Base-by-base conservation (phyloP, 257 asterid species). In the Petunia axillaris region DNA sequence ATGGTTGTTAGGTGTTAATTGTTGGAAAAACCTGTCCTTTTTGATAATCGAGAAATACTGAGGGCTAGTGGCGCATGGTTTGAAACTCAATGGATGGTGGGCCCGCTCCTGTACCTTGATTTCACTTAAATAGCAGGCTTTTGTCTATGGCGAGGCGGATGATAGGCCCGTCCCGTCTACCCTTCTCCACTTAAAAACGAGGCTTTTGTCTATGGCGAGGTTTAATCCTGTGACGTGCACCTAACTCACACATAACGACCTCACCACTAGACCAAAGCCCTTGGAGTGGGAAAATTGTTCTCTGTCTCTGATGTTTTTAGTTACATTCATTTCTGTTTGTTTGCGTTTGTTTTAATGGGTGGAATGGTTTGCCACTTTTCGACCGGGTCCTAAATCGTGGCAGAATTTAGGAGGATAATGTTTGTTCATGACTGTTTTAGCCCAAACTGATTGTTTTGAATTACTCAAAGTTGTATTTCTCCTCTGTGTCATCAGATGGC, bases 401-500 rank as follows among this genome's bases (percentile, higher is more conserved):
- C 8, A 38, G 37, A 73, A 35, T 0, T 48, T 13, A 48, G n/a
- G 25, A 14, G 75, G 81, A 78, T 37, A 38, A 41, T 73, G 35
- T 37, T 35, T 44, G 50, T 38, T 58, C 13, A 5, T 74, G 52
- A 5, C 52, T 76, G 68, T 67, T 74, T 46, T 68, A 48, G 54
- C 57, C 71, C 7, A 15, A 64, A 64, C 35, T 38, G 14, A 50
- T 46, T 13, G 8, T 70, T n/a, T 70, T 6, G 43, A 2, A 50
- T 53, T 63, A 76, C 50, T 59, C 67, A 9, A 41, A 14, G 59
- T 7, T 59, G n/a, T 66, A 15, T 8, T 75, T 77, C 10, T 60
- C 7, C 64, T 81, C 62, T 73, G 43, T 81, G 74, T 5, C 75
- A 75, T 81, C 84, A 87, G 89, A 89, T 88, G 94, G 58, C 83